Evolutionary conservation across 148 eudicot genomes (phyloP).

Genomic region (Rhododendron mucronatum): DNA sequence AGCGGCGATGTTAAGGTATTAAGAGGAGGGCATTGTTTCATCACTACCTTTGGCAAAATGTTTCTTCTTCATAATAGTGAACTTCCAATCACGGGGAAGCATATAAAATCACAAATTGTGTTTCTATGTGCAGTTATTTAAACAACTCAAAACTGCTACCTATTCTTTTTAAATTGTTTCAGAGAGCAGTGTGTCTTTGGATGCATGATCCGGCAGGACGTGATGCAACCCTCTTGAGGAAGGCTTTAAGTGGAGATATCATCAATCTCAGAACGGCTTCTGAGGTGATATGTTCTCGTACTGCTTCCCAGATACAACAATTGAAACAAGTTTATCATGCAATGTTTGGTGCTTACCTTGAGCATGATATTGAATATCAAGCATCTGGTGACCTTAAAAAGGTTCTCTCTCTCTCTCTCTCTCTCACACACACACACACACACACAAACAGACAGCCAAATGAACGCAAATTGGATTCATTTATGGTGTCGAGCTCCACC

Average conservation of each 20-base stretch:
- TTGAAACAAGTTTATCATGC: slow-evolving; percentile 53
- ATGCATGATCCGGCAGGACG: slow-evolving; percentile 66
- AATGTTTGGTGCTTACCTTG: slow-evolving; percentile 49
- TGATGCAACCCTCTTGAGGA: slow-evolving; percentile 65
- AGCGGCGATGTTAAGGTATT: slow-evolving; percentile 61
- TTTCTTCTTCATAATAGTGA: not conserved
- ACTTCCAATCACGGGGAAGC: not conserved
- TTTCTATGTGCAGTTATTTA: not conserved
- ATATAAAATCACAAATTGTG: not conserved
- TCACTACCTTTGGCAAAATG: not conserved
- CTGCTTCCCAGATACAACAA: slow-evolving; percentile 66
- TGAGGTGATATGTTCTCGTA: slow-evolving; percentile 80
- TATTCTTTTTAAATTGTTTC: slow-evolving; percentile 9
- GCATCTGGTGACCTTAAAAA: slow-evolving; percentile 66
- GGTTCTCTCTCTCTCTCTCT: slow-evolving; percentile 19
- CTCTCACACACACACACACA: not conserved
- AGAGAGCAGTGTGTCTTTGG: slow-evolving; percentile 74
- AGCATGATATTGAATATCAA: slow-evolving; percentile 54
- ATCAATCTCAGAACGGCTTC: slow-evolving; percentile 48
- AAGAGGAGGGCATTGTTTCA: not conserved
- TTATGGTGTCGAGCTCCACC: not conserved
- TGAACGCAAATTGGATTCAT: not conserved
- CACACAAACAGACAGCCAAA: not conserved
- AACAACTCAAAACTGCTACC: not conserved
- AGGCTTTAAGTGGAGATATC: slow-evolving; percentile 34